Evolutionary conservation across 2,329 filamentous ascomycete species (phyloP).

Genomic region (Tolypocladium pustulatum): DNA sequence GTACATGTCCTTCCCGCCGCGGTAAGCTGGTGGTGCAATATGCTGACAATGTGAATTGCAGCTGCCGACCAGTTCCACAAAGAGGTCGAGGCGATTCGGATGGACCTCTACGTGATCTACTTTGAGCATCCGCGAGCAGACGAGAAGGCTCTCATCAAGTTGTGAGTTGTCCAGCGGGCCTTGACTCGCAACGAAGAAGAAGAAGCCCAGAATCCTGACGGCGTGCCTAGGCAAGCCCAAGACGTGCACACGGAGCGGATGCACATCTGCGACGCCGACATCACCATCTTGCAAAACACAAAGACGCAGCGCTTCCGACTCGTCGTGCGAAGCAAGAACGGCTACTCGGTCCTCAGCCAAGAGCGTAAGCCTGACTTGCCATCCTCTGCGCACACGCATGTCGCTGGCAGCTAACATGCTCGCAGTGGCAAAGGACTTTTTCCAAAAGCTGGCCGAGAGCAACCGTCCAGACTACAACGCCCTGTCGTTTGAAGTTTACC

Average conservation of each 20-base stretch:
- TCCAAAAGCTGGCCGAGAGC: background rate
- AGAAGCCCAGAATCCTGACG: background rate
- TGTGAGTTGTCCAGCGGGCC: background rate
- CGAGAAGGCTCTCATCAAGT: background rate
- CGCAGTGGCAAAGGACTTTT: background rate
- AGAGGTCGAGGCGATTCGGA: constrained; percentile 1
- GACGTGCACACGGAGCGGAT: constrained; percentile 4
- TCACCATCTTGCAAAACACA: constrained; percentile 1
- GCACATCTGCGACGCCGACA: constrained; percentile 4
- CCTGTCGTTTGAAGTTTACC: background rate
- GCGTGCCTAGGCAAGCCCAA: background rate
- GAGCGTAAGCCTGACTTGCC: background rate
- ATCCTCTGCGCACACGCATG: too few relatives aligned
- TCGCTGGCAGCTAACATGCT: background rate
- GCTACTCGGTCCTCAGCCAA: constrained; percentile 2
- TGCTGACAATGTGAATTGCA: background rate
- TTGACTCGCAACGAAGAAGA: background rate
- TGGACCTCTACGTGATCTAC: constrained; percentile 4
- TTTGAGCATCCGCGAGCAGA: background rate
- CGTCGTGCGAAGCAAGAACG: constrained; percentile 1
- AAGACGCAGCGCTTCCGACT: constrained; percentile 1
- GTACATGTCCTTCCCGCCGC: background rate
- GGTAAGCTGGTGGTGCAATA: background rate
- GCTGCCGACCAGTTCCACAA: background rate
- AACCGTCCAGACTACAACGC: background rate